Evolutionary conservation across 345 rosid genomes (phyloP), one percentile per base, ranked within the genome.

Genomic region (Anacardium occidentale): DNA sequence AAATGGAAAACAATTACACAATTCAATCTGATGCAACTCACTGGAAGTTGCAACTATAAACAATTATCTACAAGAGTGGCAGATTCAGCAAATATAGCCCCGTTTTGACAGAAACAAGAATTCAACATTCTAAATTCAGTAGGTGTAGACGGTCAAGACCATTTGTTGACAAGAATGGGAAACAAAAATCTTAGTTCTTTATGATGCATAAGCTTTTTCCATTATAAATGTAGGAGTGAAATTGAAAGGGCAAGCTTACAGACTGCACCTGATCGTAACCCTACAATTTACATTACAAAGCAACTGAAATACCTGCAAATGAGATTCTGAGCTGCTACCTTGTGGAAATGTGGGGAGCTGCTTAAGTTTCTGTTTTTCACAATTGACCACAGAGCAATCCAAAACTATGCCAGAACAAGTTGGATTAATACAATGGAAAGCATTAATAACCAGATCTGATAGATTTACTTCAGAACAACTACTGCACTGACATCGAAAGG

Each of bases 371-470:
- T 76, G 61, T 25, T 75, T 74, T 68, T 85, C 88, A 64, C 75
- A 79, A 42, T 63, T 76, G 25, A 71, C 70, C 60, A 48, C 78
- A 45, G 37, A 40, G 56, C 68, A 60, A 61, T 90, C 90, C 65
- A 91, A 78, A 77, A 94, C 89, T 44, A 94, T 82, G 32, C 98
- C 96, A 52, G 81, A 45, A 78, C 96, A 94, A 44, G 80, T 80
- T 26, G 47, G 76, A 68, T 79, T 63, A 75, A 75, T 77, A 80
- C 98, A 91, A 45, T 76, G 81, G 71, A 86, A 90, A 70, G 90
- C 90, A 85, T 80, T 85, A 62, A 88, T 71, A 77, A 84, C 85
- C 73, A 94, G 89, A 80, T 91, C 96, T 32, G 90, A 80, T 54
- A 83, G 53, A 83, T 87, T 88, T 66, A 87, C 40, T 71, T 74